phyloP scores from a whole-genome alignment of 495 filamentous ascomycete species.

The Cairneyella variabilis region DNA sequence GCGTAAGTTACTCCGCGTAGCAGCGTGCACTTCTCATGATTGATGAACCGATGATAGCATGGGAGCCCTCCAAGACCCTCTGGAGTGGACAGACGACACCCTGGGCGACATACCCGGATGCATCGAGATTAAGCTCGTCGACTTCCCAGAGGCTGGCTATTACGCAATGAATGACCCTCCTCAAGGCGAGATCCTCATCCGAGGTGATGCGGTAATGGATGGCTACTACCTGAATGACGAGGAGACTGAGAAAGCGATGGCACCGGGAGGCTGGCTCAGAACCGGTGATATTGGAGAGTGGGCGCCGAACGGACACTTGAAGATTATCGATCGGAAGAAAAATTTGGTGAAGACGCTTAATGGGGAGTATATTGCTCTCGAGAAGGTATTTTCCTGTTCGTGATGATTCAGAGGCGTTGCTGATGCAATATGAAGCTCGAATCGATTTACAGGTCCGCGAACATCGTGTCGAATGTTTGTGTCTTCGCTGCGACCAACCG shows the following conservation, averaged over 20 bases:
- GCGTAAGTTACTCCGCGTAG: constrained; percentile 41
- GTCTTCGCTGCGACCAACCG: constrained; percentile 76
- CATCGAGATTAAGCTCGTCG: constrained; percentile 88
- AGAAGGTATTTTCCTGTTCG: constrained; percentile 51
- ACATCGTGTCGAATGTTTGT: constrained; percentile 87
- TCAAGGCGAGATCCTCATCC: constrained; percentile 91
- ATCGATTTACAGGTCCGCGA: constrained; percentile 79
- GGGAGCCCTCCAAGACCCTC: constrained; percentile 83
- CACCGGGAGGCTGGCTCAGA: constrained; percentile 86
- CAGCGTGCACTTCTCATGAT: not conserved
- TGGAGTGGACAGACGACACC: constrained; percentile 78
- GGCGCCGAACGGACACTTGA: constrained; percentile 71
- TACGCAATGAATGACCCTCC: constrained; percentile 76
- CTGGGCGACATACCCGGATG: constrained; percentile 74
- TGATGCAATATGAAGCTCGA: constrained; percentile 53
- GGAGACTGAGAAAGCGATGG: constrained; percentile 71
- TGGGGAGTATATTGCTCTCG: constrained; percentile 95
- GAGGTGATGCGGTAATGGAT: constrained; percentile 66
- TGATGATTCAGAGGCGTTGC: constrained; percentile 41
- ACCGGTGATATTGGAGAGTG: constrained; percentile 93
- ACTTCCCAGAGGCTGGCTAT: constrained; percentile 90
- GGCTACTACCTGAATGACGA: constrained; percentile 78
- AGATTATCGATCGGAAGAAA: constrained; percentile 95
- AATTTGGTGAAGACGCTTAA: constrained; percentile 92
- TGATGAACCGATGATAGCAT: constrained; percentile 48